phyloP scores from a whole-genome alignment of 148 eudicot genomes.

The Rhododendron kiyosumense region DNA sequence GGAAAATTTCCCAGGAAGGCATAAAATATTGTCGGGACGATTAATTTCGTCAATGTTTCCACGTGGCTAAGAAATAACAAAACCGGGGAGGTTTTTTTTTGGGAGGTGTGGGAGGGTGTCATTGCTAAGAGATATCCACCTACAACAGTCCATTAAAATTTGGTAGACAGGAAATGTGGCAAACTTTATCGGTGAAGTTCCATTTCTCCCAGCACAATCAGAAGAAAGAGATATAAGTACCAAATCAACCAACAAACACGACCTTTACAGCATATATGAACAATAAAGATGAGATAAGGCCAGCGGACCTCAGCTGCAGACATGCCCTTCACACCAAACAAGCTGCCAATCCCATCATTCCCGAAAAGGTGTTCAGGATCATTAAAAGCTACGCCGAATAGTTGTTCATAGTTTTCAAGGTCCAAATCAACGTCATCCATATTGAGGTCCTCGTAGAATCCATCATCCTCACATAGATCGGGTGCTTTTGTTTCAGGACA shows the following conservation, averaged over 20 bases:
- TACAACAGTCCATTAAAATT: background rate
- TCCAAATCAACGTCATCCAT: constrained; percentile 43
- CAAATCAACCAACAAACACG: background rate
- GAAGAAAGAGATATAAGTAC: background rate
- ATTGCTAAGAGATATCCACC: background rate
- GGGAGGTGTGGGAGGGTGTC: background rate
- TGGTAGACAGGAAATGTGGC: background rate
- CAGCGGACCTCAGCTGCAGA: constrained; percentile 32
- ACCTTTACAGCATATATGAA: background rate
- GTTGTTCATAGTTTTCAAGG: constrained; percentile 53
- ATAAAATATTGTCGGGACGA: background rate
- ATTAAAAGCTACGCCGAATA: constrained; percentile 39
- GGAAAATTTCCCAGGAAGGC: no score
- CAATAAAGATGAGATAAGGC: background rate
- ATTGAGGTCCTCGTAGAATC: constrained; percentile 31
- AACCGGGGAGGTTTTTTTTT: background rate
- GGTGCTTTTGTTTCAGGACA: constrained; percentile 32
- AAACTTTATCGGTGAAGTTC: background rate
- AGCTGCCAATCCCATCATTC: constrained; percentile 35
- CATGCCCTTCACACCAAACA: constrained; percentile 32
- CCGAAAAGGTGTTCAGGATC: constrained; percentile 37
- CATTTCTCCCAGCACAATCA: constrained; percentile 2
- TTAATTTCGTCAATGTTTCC: background rate
- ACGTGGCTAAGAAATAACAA: background rate
- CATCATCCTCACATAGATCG: constrained; percentile 41